phyloP scores from a whole-genome alignment of 805 yeast species.

The Vanderwaltozyma verrucispora region DNA sequence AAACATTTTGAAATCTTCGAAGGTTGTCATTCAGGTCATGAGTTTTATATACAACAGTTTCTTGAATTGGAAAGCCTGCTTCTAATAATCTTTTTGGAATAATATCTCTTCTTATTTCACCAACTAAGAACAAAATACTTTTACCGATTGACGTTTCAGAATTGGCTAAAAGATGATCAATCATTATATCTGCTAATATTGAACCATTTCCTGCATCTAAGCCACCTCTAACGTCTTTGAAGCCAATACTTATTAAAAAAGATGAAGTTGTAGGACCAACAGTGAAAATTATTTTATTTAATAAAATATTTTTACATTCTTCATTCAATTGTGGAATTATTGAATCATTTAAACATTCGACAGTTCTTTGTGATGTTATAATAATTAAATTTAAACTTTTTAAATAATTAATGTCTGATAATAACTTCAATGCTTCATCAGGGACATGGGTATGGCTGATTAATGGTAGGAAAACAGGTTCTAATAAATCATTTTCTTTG shows the following conservation, averaged over 20 bases:
- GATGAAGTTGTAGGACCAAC: slow-evolving; percentile 85
- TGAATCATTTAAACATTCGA: slow-evolving; percentile 55
- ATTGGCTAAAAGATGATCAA: slow-evolving; percentile 23
- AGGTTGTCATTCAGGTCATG: slow-evolving; percentile 38
- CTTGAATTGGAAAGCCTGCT: slow-evolving; percentile 27
- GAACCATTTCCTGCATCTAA: slow-evolving; percentile 72
- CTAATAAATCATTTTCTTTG: slow-evolving; percentile 25
- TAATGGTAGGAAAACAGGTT: slow-evolving; percentile 59
- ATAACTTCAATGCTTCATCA: slow-evolving; percentile 32
- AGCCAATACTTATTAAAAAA: slow-evolving; percentile 52
- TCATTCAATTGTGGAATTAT: slow-evolving; percentile 24
- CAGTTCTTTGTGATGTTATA: slow-evolving; percentile 86
- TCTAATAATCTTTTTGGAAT: slow-evolving; percentile 51
- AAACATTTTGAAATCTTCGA: slow-evolving; percentile 25
- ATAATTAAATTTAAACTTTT: slow-evolving; percentile 42
- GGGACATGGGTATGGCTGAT: slow-evolving; percentile 50
- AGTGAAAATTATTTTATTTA: slow-evolving; percentile 56
- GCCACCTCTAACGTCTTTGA: slow-evolving; percentile 62
- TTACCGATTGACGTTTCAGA: slow-evolving; percentile 13
- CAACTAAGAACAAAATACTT: slow-evolving; percentile 65
- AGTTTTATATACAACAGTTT: slow-evolving; percentile 63
- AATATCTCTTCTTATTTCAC: slow-evolving; percentile 72
- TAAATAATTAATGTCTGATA: slow-evolving; percentile 36
- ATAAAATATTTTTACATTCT: slow-evolving; percentile 16
- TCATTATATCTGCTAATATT: slow-evolving; percentile 53